Base-by-base conservation (phyloP, 495 filamentous ascomycete genomes). In the Entonaema liquescens region DNA sequence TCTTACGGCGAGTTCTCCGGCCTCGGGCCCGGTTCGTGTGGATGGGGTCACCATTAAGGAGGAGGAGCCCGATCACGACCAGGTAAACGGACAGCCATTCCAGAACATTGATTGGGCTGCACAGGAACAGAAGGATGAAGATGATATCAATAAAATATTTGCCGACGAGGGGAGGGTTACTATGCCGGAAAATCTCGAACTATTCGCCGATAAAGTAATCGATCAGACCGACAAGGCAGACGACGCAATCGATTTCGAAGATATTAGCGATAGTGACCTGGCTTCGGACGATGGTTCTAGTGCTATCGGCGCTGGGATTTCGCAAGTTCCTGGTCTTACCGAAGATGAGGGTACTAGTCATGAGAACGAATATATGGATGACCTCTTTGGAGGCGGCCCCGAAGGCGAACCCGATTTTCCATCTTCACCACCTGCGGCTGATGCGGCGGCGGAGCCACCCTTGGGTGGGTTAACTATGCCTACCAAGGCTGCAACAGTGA, bases 171-270 rank as follows among this genome's bases (percentile, higher is more conserved):
- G 65, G 47, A 60, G 50, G 59, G 23, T 33, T 33, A 35, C 11
- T 8, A 53, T 65, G 44, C 66, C 66, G 13, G 49, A 59, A 36
- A 75, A 74, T 17, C 23, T 66, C n/a, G 49, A 33, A 4, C 21
- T 17, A 3, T 69, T 73, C 12, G 38, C 11, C 42, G 60, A 75
- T 2, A 57, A 69, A 38, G 68, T 65, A 11, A 72, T 70, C 31
- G 70, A 75, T 49, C 62, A 64, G 40, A 69, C 73, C 13, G 12
- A 59, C 25, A 62, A 79, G 57, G 82, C 80, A 55, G 82, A 79
- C 35, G 78, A 84, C 73, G 82, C 82, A 53, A 70, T 80, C 65
- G 95, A 99, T 79, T 99, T 89, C 71, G 94, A 92, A 76, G 93
- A 96, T 77, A 90, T 96, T 77, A 83, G 82, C 55, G 89, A 91